Conservation (phyloP, 2,329 filamentous ascomycete genomes). For the Aspergillus thermomutatus region DNA sequence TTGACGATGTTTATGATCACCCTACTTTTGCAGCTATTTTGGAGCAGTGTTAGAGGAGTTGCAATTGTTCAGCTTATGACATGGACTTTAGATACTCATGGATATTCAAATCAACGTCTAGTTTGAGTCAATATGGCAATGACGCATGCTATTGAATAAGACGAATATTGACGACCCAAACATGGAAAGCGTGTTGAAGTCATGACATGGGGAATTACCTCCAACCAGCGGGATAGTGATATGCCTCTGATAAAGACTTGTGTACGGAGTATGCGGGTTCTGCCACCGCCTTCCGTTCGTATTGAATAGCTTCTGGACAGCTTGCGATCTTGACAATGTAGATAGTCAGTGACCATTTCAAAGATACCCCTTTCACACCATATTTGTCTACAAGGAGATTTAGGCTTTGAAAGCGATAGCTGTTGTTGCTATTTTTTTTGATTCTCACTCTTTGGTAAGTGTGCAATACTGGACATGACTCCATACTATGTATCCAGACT, state of each 20-base stretch:
- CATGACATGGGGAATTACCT: too few species aligned
- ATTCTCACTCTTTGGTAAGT: neutral
- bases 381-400: neutral
- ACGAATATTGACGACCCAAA: neutral
- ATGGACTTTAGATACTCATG: neutral
- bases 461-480: neutral
- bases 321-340: constrained; percentile 10
- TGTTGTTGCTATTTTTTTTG: neutral
- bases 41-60: neutral
- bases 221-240: neutral
- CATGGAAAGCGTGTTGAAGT: too few species aligned
- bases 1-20: neutral
- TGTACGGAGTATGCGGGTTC: neutral
- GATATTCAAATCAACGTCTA: neutral
- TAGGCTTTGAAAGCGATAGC: neutral
- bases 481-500: neutral
- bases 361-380: neutral
- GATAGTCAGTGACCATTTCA: neutral
- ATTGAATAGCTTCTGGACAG: constrained; percentile 19
- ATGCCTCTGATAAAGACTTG: neutral
- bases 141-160: too few species aligned
- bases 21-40: neutral
- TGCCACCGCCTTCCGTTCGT: constrained; percentile 20
- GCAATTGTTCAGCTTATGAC: neutral
- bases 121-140: neutral